phyloP scores from a whole-genome alignment of 169 alveolate species.

The Plasmodium billcollinsi region DNA sequence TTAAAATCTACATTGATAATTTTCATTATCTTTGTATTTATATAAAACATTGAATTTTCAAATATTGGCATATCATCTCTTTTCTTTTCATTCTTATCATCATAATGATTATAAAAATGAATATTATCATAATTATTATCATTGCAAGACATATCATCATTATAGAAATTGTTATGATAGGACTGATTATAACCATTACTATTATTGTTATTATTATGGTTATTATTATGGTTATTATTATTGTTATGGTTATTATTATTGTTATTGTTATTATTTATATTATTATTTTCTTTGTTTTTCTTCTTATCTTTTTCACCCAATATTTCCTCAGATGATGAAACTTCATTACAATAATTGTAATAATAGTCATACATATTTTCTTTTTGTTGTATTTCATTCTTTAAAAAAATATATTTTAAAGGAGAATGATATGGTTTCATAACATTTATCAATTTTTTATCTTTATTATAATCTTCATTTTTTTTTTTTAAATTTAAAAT shows the following conservation, averaged over 20 bases:
- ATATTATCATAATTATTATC: not conserved
- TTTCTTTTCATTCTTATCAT: slow-evolving; percentile 3
- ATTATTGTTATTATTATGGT: not conserved
- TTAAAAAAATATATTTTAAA: slow-evolving; percentile 60
- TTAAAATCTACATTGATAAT: slow-evolving; percentile 46
- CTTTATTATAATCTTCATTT: slow-evolving; percentile 35
- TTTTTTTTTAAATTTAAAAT: slow-evolving; percentile 37
- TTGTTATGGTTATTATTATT: not conserved
- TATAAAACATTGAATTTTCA: slow-evolving; percentile 47
- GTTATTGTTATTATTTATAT: not conserved
- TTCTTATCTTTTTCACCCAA: not conserved
- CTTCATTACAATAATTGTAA: not conserved
- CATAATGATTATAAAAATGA: not conserved
- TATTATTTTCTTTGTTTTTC: not conserved
- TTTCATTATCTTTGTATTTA: slow-evolving; percentile 16
- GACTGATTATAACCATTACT: not conserved
- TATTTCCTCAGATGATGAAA: not conserved
- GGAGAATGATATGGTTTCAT: slow-evolving; percentile 78
- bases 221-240: not conserved
- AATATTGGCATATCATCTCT: slow-evolving; percentile 72
- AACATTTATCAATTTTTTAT: slow-evolving; percentile 44
- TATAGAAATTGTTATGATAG: not conserved
- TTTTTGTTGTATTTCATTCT: slow-evolving; percentile 41
- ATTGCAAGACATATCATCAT: not conserved
- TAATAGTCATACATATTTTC: not conserved